Evolutionary conservation across 495 filamentous ascomycete species (phyloP).

Genomic region (Penicillium pulvis): DNA sequence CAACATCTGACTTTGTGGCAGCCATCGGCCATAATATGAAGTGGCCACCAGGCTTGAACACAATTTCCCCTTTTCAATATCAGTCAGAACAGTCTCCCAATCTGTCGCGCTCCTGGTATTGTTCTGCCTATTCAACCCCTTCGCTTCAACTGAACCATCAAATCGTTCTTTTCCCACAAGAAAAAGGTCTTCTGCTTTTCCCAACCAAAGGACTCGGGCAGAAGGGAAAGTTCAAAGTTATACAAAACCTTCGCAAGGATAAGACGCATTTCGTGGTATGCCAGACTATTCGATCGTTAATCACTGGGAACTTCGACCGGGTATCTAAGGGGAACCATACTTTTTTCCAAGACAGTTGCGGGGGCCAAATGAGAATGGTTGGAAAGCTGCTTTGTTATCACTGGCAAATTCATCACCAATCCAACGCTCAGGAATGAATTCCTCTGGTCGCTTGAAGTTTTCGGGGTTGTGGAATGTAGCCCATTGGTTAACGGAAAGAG

Average conservation of each 20-base stretch:
- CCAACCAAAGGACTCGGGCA: not conserved
- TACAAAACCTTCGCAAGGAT: conserved; percentile 1
- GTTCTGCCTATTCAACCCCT: not conserved
- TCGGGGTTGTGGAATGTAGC: conserved; percentile 40
- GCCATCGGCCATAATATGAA: too few relatives aligned
- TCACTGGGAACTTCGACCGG: not conserved
- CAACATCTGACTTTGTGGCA: too few relatives aligned
- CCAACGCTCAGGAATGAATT: conserved; percentile 57
- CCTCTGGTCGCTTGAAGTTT: conserved; percentile 48
- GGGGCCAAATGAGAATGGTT: conserved; percentile 60
- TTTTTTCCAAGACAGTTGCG: conserved; percentile 63
- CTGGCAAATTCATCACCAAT: conserved; percentile 38
- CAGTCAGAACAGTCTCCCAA: too few relatives aligned
- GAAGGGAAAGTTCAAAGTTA: conserved; percentile 3
- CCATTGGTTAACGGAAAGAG: conserved; percentile 49
- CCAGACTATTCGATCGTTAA: conserved; percentile 12
- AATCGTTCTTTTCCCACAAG: not conserved
- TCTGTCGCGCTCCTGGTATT: not conserved
- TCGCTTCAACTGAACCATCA: not conserved
- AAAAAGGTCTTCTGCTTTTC: not conserved
- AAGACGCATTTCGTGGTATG: conserved; percentile 2
- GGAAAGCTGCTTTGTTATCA: conserved; percentile 45
- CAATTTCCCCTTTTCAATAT: not conserved
- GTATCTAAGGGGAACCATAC: conserved; percentile 34
- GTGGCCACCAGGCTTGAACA: too few relatives aligned